Base-by-base conservation (phyloP, 495 filamentous ascomycete species). In the Penicillium goetzii region DNA sequence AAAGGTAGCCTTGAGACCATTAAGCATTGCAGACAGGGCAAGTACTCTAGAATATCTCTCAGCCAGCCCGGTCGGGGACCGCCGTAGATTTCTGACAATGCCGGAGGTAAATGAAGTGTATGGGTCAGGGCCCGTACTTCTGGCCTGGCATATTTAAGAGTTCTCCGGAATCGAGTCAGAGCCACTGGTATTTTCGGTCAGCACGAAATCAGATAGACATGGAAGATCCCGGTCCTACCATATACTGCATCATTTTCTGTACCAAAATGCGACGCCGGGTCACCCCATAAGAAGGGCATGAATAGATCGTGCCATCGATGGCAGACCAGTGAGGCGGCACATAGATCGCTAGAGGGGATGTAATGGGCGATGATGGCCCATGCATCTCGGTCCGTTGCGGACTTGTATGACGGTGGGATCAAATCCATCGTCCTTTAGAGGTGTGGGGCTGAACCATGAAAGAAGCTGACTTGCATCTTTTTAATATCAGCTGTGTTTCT, bases 51-150 rank as follows among this genome's bases (percentile, higher is more conserved):
- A 30, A 89, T 78, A 60, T 90, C 86, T 52, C 81, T 76, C 21
- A 90, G 75, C 87, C 87, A 90, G 54, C 81, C 83, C 12, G 79
- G 77, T 59, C 85, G 83, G 5, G 86, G 85, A 14, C 85, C 84
- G 63, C 82, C 85, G 72, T 88, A 90, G 47, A 88, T 83, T 68
- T 90, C 87, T 8, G 85, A 85, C 26, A 88, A 76, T 19, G 87
- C 86, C 15, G 87, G 86, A 14, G 86, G 86, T n/a, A 90, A 77
- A 72, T 89, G 85, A 36, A 90, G 79, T 0, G 87, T 90, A 67
- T 89, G 87, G 15, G 85, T 88, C 33, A 87, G 71, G 47, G 80
- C 75, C 28, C 86, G 75, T 21, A 89, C 83, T 57, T 80, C 76
- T 50, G 76, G 70, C 25, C 87, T 77, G 8, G 85, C 82, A 74